Conservation (phyloP, 2,329 filamentous ascomycete genomes). For the Nectriaceae sp. region DNA sequence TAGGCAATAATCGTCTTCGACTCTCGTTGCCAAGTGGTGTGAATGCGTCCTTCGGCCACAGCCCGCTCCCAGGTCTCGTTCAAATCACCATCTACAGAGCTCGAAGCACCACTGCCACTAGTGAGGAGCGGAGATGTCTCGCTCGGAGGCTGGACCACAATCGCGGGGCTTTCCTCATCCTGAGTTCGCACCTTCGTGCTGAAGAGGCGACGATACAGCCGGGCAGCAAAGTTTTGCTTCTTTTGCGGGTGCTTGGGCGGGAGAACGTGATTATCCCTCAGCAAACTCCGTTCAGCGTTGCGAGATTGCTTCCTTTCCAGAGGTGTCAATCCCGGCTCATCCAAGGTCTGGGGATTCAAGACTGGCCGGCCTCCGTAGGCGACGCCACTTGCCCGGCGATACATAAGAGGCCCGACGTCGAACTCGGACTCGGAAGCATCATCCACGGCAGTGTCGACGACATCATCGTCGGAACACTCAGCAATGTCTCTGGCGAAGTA, state of each 20-base stretch:
- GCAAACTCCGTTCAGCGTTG: conserved; percentile 59
- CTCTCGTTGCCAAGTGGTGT: conserved; percentile 90
- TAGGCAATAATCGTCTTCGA: conserved; percentile 76
- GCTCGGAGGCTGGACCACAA: conserved; percentile 36
- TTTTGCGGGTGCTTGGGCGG: conserved; percentile 56
- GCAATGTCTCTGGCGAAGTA: conserved; percentile 68
- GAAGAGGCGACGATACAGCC: conserved; percentile 51
- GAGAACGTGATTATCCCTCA: conserved; percentile 66
- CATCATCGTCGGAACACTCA: conserved; percentile 61
- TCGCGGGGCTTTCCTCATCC: conserved; percentile 42
- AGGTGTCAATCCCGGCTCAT: conserved; percentile 52
- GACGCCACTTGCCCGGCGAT: conserved; percentile 77
- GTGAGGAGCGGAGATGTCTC: conserved; percentile 46
- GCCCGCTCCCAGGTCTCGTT: conserved; percentile 84
- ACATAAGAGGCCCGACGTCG: conserved; percentile 54
- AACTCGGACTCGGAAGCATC: conserved; percentile 39
- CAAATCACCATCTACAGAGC: conserved; percentile 55
- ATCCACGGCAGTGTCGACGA: conserved; percentile 33
- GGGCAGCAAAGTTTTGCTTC: conserved; percentile 37
- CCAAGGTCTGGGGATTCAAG: conserved; percentile 58
- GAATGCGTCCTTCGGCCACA: conserved; percentile 76
- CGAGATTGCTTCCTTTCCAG: conserved; percentile 58
- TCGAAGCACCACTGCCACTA: conserved; percentile 38
- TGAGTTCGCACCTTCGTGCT: conserved; percentile 53
- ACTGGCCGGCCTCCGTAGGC: conserved; percentile 72